Evolutionary conservation across 352 stramenopile genomes (phyloP).

Genomic region (Halophytophthora batemanensis): DNA sequence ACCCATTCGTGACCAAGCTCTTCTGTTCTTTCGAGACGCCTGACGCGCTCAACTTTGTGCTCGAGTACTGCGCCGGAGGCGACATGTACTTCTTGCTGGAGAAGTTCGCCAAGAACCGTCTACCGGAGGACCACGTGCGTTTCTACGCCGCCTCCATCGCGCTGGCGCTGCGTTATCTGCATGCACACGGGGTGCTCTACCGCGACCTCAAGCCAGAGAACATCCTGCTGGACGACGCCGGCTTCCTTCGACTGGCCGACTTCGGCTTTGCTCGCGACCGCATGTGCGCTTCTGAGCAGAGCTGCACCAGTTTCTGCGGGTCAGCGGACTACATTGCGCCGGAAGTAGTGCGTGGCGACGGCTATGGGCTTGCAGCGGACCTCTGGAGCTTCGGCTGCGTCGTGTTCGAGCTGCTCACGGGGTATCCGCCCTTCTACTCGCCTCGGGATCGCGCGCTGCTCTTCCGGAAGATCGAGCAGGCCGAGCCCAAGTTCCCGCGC

Average conservation of each 20-base stretch:
- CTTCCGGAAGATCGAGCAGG: slow-evolving; percentile 96
- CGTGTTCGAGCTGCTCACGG: slow-evolving; percentile 80
- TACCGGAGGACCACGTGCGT: slow-evolving; percentile 88
- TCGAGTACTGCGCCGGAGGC: slow-evolving; percentile 97
- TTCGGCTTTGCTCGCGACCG: slow-evolving; percentile 74
- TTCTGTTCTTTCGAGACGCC: slow-evolving; percentile 90
- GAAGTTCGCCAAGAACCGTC: slow-evolving; percentile 89
- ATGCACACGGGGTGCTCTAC: slow-evolving; percentile 80
- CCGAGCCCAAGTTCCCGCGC: slow-evolving; percentile 90
- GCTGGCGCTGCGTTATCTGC: slow-evolving; percentile 90
- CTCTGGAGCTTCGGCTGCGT: slow-evolving; percentile 90
- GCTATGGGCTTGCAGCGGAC: slow-evolving; percentile 76
- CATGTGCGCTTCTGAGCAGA: slow-evolving; percentile 52
- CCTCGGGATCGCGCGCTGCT: slow-evolving; percentile 87
- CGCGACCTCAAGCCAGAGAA: slow-evolving; percentile 92
- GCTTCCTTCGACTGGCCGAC: slow-evolving; percentile 87
- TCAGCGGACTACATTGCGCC: slow-evolving; percentile 85
- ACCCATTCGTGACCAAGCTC: slow-evolving; percentile 98
- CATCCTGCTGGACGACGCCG: slow-evolving; percentile 85
- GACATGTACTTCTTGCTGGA: slow-evolving; percentile 95
- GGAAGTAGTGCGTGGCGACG: slow-evolving; percentile 67
- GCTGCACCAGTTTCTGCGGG: slow-evolving; percentile 78
- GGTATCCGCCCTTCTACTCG: slow-evolving; percentile 92
- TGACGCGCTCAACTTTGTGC: slow-evolving; percentile 96
- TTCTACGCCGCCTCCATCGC: slow-evolving; percentile 98